phyloP scores from a whole-genome alignment of 768 basidiomycete species.

The Boletus edulis region DNA sequence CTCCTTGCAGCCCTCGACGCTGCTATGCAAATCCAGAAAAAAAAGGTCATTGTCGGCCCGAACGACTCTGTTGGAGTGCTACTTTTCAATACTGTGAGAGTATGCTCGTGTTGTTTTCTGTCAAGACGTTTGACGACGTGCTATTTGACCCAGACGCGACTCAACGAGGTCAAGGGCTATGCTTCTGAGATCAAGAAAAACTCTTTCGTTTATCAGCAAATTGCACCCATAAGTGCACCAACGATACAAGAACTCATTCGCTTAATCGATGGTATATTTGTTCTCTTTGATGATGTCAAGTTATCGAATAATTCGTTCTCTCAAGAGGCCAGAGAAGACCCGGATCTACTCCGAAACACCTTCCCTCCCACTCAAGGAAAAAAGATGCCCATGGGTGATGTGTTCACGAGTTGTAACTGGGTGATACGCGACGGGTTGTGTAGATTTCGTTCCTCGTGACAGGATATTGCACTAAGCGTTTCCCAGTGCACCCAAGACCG shows the following conservation, averaged over 20 bases:
- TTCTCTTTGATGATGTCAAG: background rate
- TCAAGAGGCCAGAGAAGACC: slow-evolving; percentile 66
- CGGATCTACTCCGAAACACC: slow-evolving; percentile 47
- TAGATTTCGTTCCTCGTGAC: slow-evolving; percentile 14
- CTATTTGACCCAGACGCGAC: slow-evolving; percentile 17
- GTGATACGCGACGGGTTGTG: slow-evolving; percentile 80
- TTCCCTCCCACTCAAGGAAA: slow-evolving; percentile 63
- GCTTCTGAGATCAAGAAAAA: slow-evolving; percentile 65
- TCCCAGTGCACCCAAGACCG: slow-evolving; percentile 76
- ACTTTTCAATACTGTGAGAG: slow-evolving; percentile 86
- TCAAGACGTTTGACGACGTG: background rate
- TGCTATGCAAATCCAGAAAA: slow-evolving; percentile 85
- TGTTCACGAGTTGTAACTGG: slow-evolving; percentile 89
- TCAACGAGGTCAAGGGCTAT: slow-evolving; percentile 34
- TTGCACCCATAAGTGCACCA: slow-evolving; percentile 74
- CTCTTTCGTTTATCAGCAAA: slow-evolving; percentile 71
- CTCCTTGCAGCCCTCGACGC: slow-evolving; percentile 77
- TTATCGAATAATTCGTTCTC: slow-evolving; percentile 1
- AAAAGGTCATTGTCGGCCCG: slow-evolving; percentile 85
- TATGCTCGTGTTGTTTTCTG: background rate
- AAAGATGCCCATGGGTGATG: slow-evolving; percentile 79
- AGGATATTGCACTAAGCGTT: background rate
- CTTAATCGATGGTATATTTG: slow-evolving; percentile 65
- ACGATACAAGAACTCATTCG: slow-evolving; percentile 78
- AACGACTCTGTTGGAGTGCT: slow-evolving; percentile 89